A percentile compares a stretch with the other conserved stretches of the same genome.
Conservation (phyloP, 306 rosid genomes). For the Herpetospermum pedunculosum region DNA sequence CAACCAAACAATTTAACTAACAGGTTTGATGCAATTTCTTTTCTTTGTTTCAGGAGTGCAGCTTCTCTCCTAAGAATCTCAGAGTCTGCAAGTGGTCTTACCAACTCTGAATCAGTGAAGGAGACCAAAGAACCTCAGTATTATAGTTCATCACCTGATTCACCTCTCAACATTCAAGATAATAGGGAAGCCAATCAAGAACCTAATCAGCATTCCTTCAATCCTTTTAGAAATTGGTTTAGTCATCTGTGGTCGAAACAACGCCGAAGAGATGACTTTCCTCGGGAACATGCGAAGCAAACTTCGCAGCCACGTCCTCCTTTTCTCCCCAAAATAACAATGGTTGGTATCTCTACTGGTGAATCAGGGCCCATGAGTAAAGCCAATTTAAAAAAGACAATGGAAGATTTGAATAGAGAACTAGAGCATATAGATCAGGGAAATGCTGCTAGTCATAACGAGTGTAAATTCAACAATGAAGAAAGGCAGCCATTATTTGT, state of each 20-base stretch:
- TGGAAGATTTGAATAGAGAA: conserved; percentile 77
- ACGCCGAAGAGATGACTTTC: conserved; percentile 15
- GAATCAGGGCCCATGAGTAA: conserved; percentile 64
- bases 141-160: conserved; percentile 23
- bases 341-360: conserved; percentile 87
- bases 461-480: conserved; percentile 29
- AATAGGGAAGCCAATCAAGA: conserved; percentile 17
- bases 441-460: conserved; percentile 18
- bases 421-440: conserved; percentile 68
- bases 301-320: conserved; percentile 33
- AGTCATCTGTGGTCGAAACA: conserved; percentile 28
- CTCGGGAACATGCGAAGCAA: conserved; percentile 27
- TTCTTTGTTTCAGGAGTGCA: conserved; percentile 56
- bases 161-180: conserved; percentile 21
- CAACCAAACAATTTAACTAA: neutral
- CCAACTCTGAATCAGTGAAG: conserved; percentile 24
- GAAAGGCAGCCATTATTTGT: conserved; percentile 92
- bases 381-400: conserved; percentile 64
- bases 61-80: conserved; percentile 59
- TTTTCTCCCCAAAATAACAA: conserved; percentile 80
- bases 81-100: conserved; percentile 24
- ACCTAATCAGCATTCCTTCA: conserved; percentile 20
- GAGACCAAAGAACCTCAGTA: conserved; percentile 20
- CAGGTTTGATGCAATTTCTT: neutral
- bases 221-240: conserved; percentile 53